Evolutionary conservation across 345 rosid species (phyloP), one percentile per base, ranked within the genome.

Genomic region (Populus nigra): DNA sequence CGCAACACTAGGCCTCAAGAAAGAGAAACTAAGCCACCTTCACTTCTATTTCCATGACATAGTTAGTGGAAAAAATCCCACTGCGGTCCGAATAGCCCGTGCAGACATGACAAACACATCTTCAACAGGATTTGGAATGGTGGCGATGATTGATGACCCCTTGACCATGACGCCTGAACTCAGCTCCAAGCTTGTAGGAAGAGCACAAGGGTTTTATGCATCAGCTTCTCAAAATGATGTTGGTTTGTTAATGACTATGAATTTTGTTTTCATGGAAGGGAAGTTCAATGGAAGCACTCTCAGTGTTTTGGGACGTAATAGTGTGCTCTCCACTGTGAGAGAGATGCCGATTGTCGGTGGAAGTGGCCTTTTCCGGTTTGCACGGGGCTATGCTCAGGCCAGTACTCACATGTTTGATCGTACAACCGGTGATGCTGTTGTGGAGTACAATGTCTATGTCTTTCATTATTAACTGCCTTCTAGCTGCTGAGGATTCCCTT

Each of bases 21-120:
- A 29, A 55, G 77, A 84, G 75, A 84, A 86, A 76, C 81, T 85
- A 10, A 81, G 84, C 85, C 89, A 87, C 74, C 86, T 85, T 39
- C 86, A 73, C 79, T 84, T 87, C 82, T 85, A 87, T 76, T 81
- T 81, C 77, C 88, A 85, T 7, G 85, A 85, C 78, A 76, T 79
- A 15, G 76, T 85, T n/a, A 49, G 74, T 5, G 90, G 85, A 0
- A 80, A 57, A 23, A 80, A 82, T 77, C 75, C 76, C 0, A 82
- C 83, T 2, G 83, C 85, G 1, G 61, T 86, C 17, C 65, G 61
- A 7, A 79, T 88, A 6, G 85, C 85, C 35, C 10, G 79, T n/a
- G 82, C 90, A 0, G 57, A 79, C 11, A 17, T 33, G 6, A 18
- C 49, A 5, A 69, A 76, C 73, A 20, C 68, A 4, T 77, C 80